Percentiles rank a stretch among this genome's conserved stretches.
phyloP scores from a whole-genome alignment of 768 basidiomycete genomes.

The Stropharia rugosoannulata region DNA sequence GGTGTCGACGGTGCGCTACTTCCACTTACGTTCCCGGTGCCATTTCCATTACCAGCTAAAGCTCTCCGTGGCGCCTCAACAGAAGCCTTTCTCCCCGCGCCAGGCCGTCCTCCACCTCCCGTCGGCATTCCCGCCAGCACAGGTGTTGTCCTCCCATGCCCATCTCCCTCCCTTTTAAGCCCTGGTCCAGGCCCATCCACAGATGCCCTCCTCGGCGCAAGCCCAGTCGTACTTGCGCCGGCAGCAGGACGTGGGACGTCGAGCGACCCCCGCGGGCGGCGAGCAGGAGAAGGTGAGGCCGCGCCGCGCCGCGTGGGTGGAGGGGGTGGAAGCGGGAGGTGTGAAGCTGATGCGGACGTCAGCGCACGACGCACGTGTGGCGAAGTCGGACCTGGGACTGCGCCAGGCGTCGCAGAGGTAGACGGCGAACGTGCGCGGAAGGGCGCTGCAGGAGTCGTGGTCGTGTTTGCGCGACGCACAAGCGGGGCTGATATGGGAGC shows the following conservation, averaged over 20 bases:
- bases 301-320: constrained; percentile 20
- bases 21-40: no score
- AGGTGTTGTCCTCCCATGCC: no score
- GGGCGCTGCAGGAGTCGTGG: background rate
- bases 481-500: background rate
- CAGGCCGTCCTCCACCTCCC: no score
- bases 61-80: no score
- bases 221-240: constrained; percentile 23
- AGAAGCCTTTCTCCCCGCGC: no score
- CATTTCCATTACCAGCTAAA: no score
- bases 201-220: background rate
- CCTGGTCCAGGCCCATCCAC: background rate
- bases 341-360: constrained; percentile 49
- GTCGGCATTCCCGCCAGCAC: no score
- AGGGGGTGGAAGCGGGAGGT: constrained; percentile 50
- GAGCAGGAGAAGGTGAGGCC: background rate
- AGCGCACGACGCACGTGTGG: constrained; percentile 29
- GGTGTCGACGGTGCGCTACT: no score
- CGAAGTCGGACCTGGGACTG: background rate
- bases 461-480: background rate
- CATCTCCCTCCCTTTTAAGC: background rate
- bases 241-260: background rate
- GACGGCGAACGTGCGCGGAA: background rate
- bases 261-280: background rate
- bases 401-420: background rate